These are phyloP conservation scores for Apiotrichum laibachii DNA, from an alignment of 1,284 basidiomycete genomes.

Conservation along the genomic window DNA sequence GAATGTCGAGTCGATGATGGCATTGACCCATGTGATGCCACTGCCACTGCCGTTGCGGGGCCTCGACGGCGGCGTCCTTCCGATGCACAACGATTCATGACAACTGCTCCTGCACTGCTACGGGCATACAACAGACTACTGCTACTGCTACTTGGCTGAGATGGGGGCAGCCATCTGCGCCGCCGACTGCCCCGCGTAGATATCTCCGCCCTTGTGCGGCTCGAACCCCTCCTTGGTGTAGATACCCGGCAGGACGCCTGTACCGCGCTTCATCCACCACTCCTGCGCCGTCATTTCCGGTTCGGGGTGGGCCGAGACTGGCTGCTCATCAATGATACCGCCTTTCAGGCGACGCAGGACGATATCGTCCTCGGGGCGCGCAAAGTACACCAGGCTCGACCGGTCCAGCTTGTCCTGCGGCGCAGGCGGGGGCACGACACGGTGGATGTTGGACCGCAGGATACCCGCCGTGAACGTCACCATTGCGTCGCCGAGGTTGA, in stretches of 20 bases:
- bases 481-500: conserved; percentile 63
- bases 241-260: conserved; percentile 26
- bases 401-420: conserved; percentile 55
- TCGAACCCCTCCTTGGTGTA: conserved; percentile 30
- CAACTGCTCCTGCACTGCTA: too few species aligned
- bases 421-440: conserved; percentile 54
- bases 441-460: conserved; percentile 44
- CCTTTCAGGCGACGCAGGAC: conserved; percentile 43
- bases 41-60: too few species aligned
- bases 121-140: neutral
- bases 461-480: conserved; percentile 61
- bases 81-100: too few species aligned
- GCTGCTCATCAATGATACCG: conserved; percentile 30
- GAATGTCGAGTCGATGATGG: too few species aligned
- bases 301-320: conserved; percentile 8
- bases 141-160: neutral
- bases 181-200: conserved; percentile 14
- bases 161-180: too few species aligned
- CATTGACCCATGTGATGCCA: too few species aligned
- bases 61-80: too few species aligned
- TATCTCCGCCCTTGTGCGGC: conserved; percentile 12
- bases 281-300: conserved; percentile 30
- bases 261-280: conserved; percentile 34
- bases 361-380: conserved; percentile 59
- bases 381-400: conserved; percentile 64